Evolutionary conservation across 768 basidiomycete species (phyloP), one percentile per base, ranked within the genome.

Genomic region (Mycena sanguinolenta): DNA sequence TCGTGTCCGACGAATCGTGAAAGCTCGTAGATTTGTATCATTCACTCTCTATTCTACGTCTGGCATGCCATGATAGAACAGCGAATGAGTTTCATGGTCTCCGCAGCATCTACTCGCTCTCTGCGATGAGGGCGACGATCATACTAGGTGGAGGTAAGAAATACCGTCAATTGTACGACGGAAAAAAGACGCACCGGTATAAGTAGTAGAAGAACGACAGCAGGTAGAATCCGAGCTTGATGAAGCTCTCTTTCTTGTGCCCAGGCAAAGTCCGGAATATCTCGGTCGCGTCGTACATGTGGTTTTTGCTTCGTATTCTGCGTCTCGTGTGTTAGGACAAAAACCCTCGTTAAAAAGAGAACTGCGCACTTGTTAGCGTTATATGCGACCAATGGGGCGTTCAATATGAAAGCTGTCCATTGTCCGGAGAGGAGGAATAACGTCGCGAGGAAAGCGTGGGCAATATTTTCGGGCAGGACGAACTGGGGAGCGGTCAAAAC

Each of bases 201-300:
- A 96, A 90, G 77, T 96, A 96, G 81, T 94, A 95, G 86, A 95
- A 95, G 86, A 95, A 95, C 65, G 94, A 95, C 66, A 96, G 85
- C 73, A 96, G 90, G 79, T 95, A 97, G 83, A 96, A 96, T 14
- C 95, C 96, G 64, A 98, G 91, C 84, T 97, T 98, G 82, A 96
- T 87, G 78, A 98, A 97, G 75, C 92, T 92, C 84, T 97, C 97
- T 78, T 95, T 98, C 85, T 99, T 99, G 84, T 99, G 98, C 46
- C 88, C 90, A 17, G 92, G 89, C 55, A 99, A 83, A 65, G 97
- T 96, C 74, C 98, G 90, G 88, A 99, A 99, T 74, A 99, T 99
- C 84, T 99, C 98, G 27, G 97, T 99, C 63, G 98, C 98, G 79
- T 99, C 98, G 79, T 98, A 99, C 95, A 98, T 97, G 83, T 99